Evolutionary conservation across 2,329 filamentous ascomycete species (phyloP), one percentile per base, ranked within the genome.

Genomic region (Blastomyces gilchristii): DNA sequence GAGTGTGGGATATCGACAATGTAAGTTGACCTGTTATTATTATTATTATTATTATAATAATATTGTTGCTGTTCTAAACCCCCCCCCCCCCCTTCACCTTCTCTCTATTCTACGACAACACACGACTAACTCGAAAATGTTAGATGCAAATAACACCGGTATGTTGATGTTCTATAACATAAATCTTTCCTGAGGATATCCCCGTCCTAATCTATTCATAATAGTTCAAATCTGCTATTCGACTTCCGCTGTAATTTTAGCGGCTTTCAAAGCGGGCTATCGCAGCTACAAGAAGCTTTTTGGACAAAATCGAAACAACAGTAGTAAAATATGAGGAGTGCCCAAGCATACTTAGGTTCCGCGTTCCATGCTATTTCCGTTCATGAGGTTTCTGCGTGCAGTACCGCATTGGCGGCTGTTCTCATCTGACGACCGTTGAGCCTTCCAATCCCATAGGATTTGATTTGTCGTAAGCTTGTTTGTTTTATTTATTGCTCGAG

Each of bases 1-100:
- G 86, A 0, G 91, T 95, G 9, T 96, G 91, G 91, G 90, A 96
- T 78, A 72, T 88, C 64, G 83, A 86, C 45, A 88, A 88, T 69
- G 84, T 73, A 66, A 69, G 77, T 69, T 74, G 63, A 74, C 73
- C 14, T 11, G 14, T 69, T 71, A 5, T 34, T 34, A 5, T 34
- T 34, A 7, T 5, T 72, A 28, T 52, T 37, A 31, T 31, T n/a
- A n/a, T 16, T 58, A 22, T 22, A 22, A 22, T 22, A 22, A 22
- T 22, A 22, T 22, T 22, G n/a, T 22, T 22, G n/a, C n/a, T 22
- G n/a, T 22, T 22, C n/a, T 22, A 22, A 22, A 22, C n/a, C n/a
- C n/a, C n/a, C n/a, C n/a, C 47, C 47, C 22, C 22, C 2, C 47
- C 37, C 16, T 16, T 37, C 9, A 37, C 25, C 9, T 25, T n/a